Evolutionary conservation across 805 yeast genomes (phyloP).

Genomic region (Yamadazyma sp.): DNA sequence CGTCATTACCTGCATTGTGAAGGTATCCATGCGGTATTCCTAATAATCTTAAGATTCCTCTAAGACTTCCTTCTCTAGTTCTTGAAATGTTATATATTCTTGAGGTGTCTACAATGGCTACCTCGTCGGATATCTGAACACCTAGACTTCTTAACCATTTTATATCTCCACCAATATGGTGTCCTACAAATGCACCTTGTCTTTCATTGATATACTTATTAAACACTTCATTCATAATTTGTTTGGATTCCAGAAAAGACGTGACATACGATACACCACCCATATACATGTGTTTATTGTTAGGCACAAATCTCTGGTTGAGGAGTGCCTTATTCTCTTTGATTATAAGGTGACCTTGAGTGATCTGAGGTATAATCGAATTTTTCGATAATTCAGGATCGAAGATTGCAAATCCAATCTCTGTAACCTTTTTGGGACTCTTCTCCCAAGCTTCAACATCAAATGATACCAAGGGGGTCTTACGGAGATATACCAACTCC

Average conservation of each 20-base stretch:
- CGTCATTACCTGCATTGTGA: conserved; percentile 74
- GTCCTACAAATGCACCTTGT: conserved; percentile 54
- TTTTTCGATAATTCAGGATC: conserved; percentile 47
- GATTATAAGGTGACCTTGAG: conserved; percentile 43
- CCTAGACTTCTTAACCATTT: conserved; percentile 47
- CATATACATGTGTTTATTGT: conserved; percentile 49
- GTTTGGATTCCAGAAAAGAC: conserved; percentile 30
- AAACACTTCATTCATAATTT: conserved; percentile 41
- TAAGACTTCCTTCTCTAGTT: conserved; percentile 40
- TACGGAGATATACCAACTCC: conserved; percentile 19
- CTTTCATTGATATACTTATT: conserved; percentile 36
- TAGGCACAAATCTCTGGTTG: conserved; percentile 54
- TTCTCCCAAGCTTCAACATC: conserved; percentile 61
- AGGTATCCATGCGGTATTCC: conserved; percentile 55
- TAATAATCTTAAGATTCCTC: conserved; percentile 43
- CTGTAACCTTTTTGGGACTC: conserved; percentile 45
- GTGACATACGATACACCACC: conserved; percentile 50
- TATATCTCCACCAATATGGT: conserved; percentile 54
- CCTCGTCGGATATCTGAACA: conserved; percentile 39
- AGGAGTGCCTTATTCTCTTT: conserved; percentile 35
- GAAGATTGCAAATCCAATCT: conserved; percentile 55
- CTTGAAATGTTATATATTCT: conserved; percentile 41
- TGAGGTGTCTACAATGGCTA: conserved; percentile 45
- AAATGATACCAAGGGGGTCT: conserved; percentile 41
- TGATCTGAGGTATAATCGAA: conserved; percentile 38